Evolutionary conservation across 192 early-diverging fungal genomes (phyloP).

Genomic region (Coemansia sp.): DNA sequence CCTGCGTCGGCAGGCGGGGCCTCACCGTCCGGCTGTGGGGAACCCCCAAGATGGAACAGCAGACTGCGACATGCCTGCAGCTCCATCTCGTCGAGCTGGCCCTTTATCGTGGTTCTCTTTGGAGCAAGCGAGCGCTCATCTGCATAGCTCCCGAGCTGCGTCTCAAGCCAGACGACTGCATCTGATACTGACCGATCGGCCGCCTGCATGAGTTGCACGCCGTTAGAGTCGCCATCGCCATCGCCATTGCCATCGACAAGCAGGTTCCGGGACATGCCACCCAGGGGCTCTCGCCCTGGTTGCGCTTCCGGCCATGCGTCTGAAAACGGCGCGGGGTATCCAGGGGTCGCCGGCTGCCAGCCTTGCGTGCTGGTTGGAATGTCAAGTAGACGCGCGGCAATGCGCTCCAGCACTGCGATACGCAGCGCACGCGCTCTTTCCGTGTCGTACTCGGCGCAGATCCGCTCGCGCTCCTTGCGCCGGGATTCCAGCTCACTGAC

Average conservation of each 20-base stretch:
- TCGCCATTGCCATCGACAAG: background rate
- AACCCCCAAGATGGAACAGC: slow-evolving; percentile 19
- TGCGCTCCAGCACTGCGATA: slow-evolving; percentile 16
- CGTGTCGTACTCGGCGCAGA: slow-evolving; percentile 16
- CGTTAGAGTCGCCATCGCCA: background rate
- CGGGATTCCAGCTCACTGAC: slow-evolving; percentile 45
- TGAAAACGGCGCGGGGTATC: background rate
- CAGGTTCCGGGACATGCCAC: too few relatives aligned
- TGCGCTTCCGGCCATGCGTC: background rate
- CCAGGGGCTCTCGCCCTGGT: background rate
- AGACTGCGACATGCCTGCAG: slow-evolving; percentile 11
- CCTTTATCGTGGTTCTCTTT: slow-evolving; percentile 11
- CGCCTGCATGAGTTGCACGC: background rate
- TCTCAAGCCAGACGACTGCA: slow-evolving; percentile 2
- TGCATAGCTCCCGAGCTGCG: background rate
- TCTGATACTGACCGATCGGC: background rate
- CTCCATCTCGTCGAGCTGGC: slow-evolving; percentile 32
- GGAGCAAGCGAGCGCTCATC: background rate
- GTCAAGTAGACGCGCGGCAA: slow-evolving; percentile 3
- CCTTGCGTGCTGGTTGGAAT: background rate
- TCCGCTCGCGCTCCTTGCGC: slow-evolving; percentile 14
- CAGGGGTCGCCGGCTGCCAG: background rate
- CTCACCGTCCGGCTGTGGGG: background rate
- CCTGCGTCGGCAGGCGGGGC: background rate
- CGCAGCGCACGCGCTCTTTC: slow-evolving; percentile 21